Conservation (phyloP, 495 filamentous ascomycete genomes). For the Penicillium simplicissimum region DNA sequence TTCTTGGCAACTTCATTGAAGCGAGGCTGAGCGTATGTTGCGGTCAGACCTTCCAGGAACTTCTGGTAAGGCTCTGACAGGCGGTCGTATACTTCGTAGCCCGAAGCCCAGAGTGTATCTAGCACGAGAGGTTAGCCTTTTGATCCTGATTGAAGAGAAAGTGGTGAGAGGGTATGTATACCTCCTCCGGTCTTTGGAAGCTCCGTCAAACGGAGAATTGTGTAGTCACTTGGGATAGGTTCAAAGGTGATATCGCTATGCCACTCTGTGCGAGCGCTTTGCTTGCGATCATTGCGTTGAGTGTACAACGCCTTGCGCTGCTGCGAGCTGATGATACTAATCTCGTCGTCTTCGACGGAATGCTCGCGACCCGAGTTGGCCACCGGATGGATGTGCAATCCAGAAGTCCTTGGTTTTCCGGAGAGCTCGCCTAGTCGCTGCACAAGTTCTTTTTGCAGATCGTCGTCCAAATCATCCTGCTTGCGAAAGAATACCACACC, state of each 20-base stretch:
- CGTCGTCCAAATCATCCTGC: conserved; percentile 64
- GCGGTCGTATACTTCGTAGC: conserved; percentile 78
- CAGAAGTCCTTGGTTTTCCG: conserved; percentile 65
- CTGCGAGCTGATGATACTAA: conserved; percentile 68
- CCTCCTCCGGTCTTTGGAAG: conserved; percentile 71
- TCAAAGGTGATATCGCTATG: conserved; percentile 77
- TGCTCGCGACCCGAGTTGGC: conserved; percentile 60
- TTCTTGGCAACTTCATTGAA: conserved; percentile 59
- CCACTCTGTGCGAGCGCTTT: conserved; percentile 45
- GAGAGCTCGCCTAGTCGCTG: conserved; percentile 62
- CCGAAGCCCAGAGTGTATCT: conserved; percentile 76
- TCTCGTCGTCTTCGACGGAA: conserved; percentile 65
- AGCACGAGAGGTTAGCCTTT: background rate
- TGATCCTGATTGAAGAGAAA: background rate
- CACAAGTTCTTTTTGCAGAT: conserved; percentile 67
- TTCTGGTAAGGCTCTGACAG: conserved; percentile 62
- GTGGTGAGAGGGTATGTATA: conserved; percentile 24
- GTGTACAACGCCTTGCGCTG: conserved; percentile 58
- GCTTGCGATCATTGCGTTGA: conserved; percentile 29
- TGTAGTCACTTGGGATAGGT: conserved; percentile 67
- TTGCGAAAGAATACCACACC: conserved; percentile 82
- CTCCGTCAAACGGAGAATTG: conserved; percentile 60
- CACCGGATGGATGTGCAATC: conserved; percentile 73
- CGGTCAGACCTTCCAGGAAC: conserved; percentile 69
- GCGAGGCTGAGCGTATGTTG: conserved; percentile 60